A percentile compares a stretch with the other conserved stretches of the same genome.
Conservation (phyloP, 2,329 filamentous ascomycete genomes). For the Phialemoniopsis sp. region DNA sequence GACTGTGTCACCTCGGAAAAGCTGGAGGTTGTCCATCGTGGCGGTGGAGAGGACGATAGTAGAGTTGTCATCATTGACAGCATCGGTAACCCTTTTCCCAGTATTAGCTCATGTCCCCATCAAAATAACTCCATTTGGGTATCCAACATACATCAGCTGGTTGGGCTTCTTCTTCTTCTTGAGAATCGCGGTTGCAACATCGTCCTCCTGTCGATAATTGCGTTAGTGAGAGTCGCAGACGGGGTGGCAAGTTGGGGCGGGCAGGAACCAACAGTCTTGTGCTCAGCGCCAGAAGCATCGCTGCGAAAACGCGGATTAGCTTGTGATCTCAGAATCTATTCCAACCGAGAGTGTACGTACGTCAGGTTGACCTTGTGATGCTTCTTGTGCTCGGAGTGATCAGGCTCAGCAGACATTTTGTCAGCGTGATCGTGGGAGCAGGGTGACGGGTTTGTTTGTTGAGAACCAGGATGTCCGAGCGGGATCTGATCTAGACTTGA, state of each 20-base stretch:
- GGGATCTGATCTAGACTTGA: too few relatives aligned
- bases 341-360: slow-evolving; percentile 46
- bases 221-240: slow-evolving; percentile 20
- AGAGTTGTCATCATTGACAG: slow-evolving; percentile 98
- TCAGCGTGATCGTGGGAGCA: too few relatives aligned
- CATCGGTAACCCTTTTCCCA: slow-evolving; percentile 80
- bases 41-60: slow-evolving; percentile 97
- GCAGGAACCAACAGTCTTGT: slow-evolving; percentile 65
- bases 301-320: slow-evolving; percentile 46
- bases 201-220: slow-evolving; percentile 64
- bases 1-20: slow-evolving; percentile 98
- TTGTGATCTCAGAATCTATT: background rate
- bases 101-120: slow-evolving; percentile 11
- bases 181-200: slow-evolving; percentile 90
- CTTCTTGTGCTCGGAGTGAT: slow-evolving; percentile 56
- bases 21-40: slow-evolving; percentile 96
- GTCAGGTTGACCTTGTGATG: slow-evolving; percentile 76
- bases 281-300: slow-evolving; percentile 84
- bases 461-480: too few relatives aligned
- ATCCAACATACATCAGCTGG: slow-evolving; percentile 75
- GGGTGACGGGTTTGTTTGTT: too few relatives aligned
- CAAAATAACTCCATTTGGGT: background rate
- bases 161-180: slow-evolving; percentile 99
- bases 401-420: slow-evolving; percentile 68
- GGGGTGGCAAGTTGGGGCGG: slow-evolving; percentile 11